A percentile compares a stretch with the other conserved stretches of the same genome.
Evolutionary conservation across 2,329 filamentous ascomycete species (phyloP).

Genomic region (Phaeoacremonium minimum): DNA sequence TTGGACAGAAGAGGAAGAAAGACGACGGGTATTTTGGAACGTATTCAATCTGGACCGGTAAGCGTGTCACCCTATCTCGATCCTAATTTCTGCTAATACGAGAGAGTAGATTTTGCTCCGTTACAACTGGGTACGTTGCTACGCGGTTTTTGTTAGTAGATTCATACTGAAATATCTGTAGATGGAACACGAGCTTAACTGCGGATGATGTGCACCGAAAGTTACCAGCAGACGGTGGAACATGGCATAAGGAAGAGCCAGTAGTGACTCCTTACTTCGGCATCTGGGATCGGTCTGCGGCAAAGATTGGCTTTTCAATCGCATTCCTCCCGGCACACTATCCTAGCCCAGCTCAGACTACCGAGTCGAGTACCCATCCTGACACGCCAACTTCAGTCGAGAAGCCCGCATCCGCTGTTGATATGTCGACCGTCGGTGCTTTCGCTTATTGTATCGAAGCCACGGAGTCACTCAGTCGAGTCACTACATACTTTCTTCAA

Average conservation of each 20-base stretch:
- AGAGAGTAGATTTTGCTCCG: slow-evolving; percentile 34
- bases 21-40: slow-evolving; percentile 34
- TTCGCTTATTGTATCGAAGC: slow-evolving; percentile 41
- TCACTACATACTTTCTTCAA: slow-evolving; percentile 36
- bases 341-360: too few relatives aligned
- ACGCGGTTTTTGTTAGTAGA: too few relatives aligned
- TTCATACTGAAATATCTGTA: too few relatives aligned
- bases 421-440: slow-evolving; percentile 18
- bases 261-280: slow-evolving; percentile 31
- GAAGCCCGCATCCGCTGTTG: too few relatives aligned
- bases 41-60: slow-evolving; percentile 33
- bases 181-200: slow-evolving; percentile 29
- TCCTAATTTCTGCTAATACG: too few relatives aligned
- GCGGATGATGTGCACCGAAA: slow-evolving; percentile 28
- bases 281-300: slow-evolving; percentile 20
- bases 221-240: slow-evolving; percentile 30
- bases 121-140: slow-evolving; percentile 34
- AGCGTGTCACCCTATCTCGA: too few relatives aligned
- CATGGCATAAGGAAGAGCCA: slow-evolving; percentile 22
- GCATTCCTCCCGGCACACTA: neutral
- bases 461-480: slow-evolving; percentile 34
- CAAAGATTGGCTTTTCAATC: neutral
- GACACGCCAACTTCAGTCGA: too few relatives aligned
- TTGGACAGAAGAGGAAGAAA: slow-evolving; percentile 32
- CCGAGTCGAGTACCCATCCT: too few relatives aligned